Evolutionary conservation across 1,139 yeast genomes (phyloP), one percentile per base, ranked within the genome.

Genomic region (Debaryomycetaceae sp.): DNA sequence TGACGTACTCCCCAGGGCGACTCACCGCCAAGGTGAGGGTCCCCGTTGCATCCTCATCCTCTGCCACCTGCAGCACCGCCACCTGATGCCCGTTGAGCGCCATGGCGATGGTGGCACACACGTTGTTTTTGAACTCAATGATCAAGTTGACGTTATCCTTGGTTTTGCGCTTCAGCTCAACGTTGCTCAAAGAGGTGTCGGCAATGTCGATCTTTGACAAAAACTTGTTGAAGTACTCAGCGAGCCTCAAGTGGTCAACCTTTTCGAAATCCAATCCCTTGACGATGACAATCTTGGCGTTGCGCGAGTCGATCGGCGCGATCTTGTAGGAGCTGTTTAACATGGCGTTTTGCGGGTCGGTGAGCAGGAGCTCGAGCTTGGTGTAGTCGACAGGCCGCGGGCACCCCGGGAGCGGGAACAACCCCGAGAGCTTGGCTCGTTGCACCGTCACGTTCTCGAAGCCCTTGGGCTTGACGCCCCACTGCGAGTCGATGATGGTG

Each of bases 381-480:
- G 76, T 68, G 27, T 66, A 65, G 45, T 76, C 81, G 27, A 75
- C 65, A 2, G 74, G 75, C 41, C 71, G 65, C 0, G 83, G 76
- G 31, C 72, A 70, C 3, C 91, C 91, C 1, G 93, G 93, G 16
- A 77, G 61, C 1, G 91, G 86, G 45, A 85, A 88, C 3, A 83
- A 55, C 0, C 96, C 96, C 1, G 89, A 76, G 14, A 83, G 62
- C 47, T 88, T 88, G 4, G 95, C 95, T 42, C 83, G 67, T 42
- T 79, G 86, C 0, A 93, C 83, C 2, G 85, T 72, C 3, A 84
- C 78, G 9, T 72, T 69, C 46, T 85, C 94, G 51, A 83, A 84
- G 1, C 89, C 94, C 28, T 66, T 60, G 0, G 95, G 89, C 20
- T 71, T 69, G 11, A 73, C 61, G 30, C 88, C 95, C 96, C 96